These are phyloP conservation scores for Phaseolus lunatus DNA, from an alignment of 306 rosid species.

Conservation along the genomic window DNA sequence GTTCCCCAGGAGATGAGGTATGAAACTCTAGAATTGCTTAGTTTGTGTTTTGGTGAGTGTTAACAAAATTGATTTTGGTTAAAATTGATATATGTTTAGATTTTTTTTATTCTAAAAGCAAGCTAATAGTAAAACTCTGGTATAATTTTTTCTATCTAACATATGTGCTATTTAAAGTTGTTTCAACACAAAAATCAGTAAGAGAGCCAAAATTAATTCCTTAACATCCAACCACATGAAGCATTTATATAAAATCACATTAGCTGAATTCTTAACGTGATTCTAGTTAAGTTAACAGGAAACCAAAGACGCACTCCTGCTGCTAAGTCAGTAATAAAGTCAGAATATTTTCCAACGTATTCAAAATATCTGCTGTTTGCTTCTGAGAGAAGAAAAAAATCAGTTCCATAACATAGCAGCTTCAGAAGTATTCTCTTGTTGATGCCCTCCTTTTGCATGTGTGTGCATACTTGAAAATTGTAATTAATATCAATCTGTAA, in stretches of 20 bases:
- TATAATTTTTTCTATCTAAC: too few relatives aligned
- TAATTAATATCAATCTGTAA: neutral
- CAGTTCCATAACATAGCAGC: neutral
- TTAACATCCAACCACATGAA: too few relatives aligned
- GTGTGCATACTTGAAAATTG: neutral
- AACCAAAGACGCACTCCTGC: neutral
- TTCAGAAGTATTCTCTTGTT: conserved; percentile 2
- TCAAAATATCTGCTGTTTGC: neutral
- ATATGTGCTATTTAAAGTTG: too few relatives aligned
- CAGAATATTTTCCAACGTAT: neutral
- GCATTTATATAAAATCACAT: too few relatives aligned
- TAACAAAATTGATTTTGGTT: neutral
- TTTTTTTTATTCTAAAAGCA: neutral
- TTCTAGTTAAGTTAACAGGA: neutral
- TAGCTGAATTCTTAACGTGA: too few relatives aligned
- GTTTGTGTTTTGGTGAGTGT: neutral
- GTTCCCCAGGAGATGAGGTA: conserved; percentile 92
- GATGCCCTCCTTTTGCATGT: neutral
- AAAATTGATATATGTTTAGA: too few relatives aligned
- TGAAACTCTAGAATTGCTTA: neutral
- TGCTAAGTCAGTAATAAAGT: neutral
- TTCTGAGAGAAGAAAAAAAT: neutral
- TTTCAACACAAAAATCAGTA: neutral
- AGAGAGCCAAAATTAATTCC: too few relatives aligned
- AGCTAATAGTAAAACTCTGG: neutral